Evolutionary conservation across 2,329 filamentous ascomycete species (phyloP).

Genomic region (Fusarium setosum): DNA sequence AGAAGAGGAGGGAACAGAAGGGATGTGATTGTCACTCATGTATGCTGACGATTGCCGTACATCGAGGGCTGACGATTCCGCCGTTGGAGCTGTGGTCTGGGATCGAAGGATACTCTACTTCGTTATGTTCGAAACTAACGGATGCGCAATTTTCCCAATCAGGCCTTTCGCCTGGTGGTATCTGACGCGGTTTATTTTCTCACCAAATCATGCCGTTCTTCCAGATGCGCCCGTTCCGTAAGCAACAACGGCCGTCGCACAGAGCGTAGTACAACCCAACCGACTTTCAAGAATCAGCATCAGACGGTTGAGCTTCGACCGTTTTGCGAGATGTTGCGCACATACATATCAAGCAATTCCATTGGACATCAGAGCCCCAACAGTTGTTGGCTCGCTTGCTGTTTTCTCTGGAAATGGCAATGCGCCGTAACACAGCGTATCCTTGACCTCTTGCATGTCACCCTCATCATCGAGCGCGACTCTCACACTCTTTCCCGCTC

Average conservation of each 20-base stretch:
- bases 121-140: conserved; percentile 3
- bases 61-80: not conserved
- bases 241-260: conserved; percentile 16
- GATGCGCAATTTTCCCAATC: conserved; percentile 15
- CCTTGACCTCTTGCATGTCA: conserved; percentile 5
- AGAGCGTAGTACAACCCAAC: conserved; percentile 7
- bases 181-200: conserved; percentile 13
- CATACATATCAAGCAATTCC: conserved; percentile 8
- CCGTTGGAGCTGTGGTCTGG: not conserved
- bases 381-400: conserved; percentile 5
- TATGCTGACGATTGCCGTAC: conserved; percentile 6
- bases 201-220: not conserved
- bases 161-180: conserved; percentile 14
- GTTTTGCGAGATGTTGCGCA: conserved; percentile 8
- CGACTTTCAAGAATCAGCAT: conserved; percentile 1
- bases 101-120: not conserved
- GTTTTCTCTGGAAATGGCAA: conserved; percentile 14
- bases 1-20: not conserved
- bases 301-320: not conserved
- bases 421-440: conserved; percentile 21
- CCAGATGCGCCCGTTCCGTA: conserved; percentile 3
- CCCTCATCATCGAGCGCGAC: not conserved
- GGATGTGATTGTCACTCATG: conserved; percentile 5
- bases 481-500: conserved; percentile 7
- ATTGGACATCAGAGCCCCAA: conserved; percentile 8